Base-by-base conservation (phyloP, 148 eudicot genomes). In the Camellia sinensis region DNA sequence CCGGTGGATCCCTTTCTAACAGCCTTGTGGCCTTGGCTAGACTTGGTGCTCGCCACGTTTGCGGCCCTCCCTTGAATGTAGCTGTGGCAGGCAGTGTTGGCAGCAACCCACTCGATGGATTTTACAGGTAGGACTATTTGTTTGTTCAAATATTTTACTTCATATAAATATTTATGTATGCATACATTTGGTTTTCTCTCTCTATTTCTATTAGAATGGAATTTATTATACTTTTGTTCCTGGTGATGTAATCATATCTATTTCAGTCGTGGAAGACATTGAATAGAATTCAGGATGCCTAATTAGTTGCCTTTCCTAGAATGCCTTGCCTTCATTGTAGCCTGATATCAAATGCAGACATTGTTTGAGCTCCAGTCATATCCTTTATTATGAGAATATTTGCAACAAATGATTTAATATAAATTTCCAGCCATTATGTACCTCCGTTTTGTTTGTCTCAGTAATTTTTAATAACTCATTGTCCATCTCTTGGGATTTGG, bases 21-120 rank as follows among this genome's bases (percentile, higher is more conserved):
- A n/a, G n/a, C n/a, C n/a, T n/a, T n/a, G n/a, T n/a, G n/a, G n/a
- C n/a, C n/a, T n/a, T n/a, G n/a, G n/a, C n/a, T n/a, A n/a, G n/a
- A n/a, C n/a, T n/a, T n/a, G n/a, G n/a, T n/a, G n/a, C n/a, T n/a
- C n/a, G n/a, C n/a, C n/a, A n/a, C n/a, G n/a, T n/a, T n/a, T n/a
- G n/a, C n/a, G n/a, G n/a, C 5, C 92, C 92, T 80, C 78, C 84
- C 37, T 80, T 96, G 22, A 96, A 93, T 83, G 92, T 96, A 40
- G 95, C 95, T 67, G 89, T 96, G 98, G 93, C 93, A 18, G 99
- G 99, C 70, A 96, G 99, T 74, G 85, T 96, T 21, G 99, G 98
- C 29, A 91, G 98, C 63, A 98, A 96, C 81, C 98, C 98, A 43
- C 85, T 96, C 18, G 99, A 98, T 82, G 97, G 92, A 74, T 96